phyloP scores from a whole-genome alignment of 345 rosid species.

The Dipteronia dyeriana region DNA sequence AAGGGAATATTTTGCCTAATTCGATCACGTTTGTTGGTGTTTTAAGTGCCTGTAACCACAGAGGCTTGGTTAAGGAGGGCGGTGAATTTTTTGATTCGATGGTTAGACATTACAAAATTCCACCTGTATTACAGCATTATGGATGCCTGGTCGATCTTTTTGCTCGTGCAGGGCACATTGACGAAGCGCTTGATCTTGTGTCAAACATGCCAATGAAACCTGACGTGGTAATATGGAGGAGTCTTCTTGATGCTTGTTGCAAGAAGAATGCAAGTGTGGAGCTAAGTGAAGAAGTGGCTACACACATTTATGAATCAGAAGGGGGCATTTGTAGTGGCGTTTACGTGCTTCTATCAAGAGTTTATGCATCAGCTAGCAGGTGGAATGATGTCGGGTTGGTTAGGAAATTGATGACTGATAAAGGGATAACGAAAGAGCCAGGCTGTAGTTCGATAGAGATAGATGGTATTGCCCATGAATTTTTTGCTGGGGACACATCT shows the following conservation, averaged over 20 bases:
- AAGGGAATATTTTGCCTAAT: slow-evolving; percentile 44
- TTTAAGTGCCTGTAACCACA: slow-evolving; percentile 69
- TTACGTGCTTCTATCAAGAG: slow-evolving; percentile 72
- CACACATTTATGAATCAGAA: slow-evolving; percentile 47
- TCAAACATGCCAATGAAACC: slow-evolving; percentile 71
- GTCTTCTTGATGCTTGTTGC: slow-evolving; percentile 80
- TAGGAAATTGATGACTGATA: slow-evolving; percentile 69
- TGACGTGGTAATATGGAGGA: slow-evolving; percentile 81
- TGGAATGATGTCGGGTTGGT: slow-evolving; percentile 78
- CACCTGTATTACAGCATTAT: slow-evolving; percentile 75
- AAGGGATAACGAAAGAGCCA: slow-evolving; percentile 69
- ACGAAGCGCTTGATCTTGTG: slow-evolving; percentile 64
- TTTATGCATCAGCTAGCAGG: slow-evolving; percentile 67
- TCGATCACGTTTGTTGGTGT: slow-evolving; percentile 68
- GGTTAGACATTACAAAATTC: slow-evolving; percentile 52
- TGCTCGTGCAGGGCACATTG: slow-evolving; percentile 71
- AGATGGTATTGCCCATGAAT: slow-evolving; percentile 65
- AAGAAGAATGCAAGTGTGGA: slow-evolving; percentile 58
- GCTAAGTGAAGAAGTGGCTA: slow-evolving; percentile 68
- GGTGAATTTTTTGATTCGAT: slow-evolving; percentile 58
- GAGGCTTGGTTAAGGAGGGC: slow-evolving; percentile 67
- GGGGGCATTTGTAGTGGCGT: slow-evolving; percentile 52
- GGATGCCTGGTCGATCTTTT: slow-evolving; percentile 78
- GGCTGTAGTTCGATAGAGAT: slow-evolving; percentile 87
- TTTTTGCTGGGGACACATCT: slow-evolving; percentile 80